Evolutionary conservation across 2,329 filamentous ascomycete genomes (phyloP), one percentile per base, ranked within the genome.

Genomic region (Calycina marina): DNA sequence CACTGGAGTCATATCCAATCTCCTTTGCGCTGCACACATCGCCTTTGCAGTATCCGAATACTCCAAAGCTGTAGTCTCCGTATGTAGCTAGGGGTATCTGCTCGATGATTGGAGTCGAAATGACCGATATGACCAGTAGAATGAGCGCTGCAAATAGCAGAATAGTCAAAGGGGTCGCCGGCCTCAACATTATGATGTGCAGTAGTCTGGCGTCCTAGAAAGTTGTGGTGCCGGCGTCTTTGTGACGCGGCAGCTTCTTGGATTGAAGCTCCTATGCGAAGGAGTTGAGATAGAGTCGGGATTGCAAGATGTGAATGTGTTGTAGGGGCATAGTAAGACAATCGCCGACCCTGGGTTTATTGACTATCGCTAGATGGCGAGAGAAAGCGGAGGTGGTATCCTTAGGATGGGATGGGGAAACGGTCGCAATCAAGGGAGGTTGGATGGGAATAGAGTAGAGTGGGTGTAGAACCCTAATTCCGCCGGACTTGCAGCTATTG

Each of bases 21-120:
- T 77, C 70, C 42, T 88, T 72, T 25, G 63, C 61, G 48, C 71
- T 81, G 57, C 90, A 96, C 37, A 57, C 50, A 40, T 53, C 55
- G 24, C 59, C 62, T 42, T 72, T 65, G 57, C 90, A 98, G 49
- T 73, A 93, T 15, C 90, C 90, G 61, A 96, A 88, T 30, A 96
- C 86, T 30, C 90, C 90, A 62, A 92, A 94, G 44, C 75, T 76
- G 45, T 82, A 72, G 47, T 77, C 75, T 25, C 76, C 60, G 51
- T 76, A 88, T 32, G 72, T 75, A 22, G 81, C 86, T 25, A 98
- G 65, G 6, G 85, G 83, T 28, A 98, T 92, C 15, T 66, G 69
- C 51, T 79, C 75, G 52, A 96, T 78, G 45, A 98, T 74, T 12
- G 90, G 90, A 0, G 84, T 86, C 1, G 88, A 93, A n/a, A 98